phyloP scores from a whole-genome alignment of 2,329 filamentous ascomycete species.

The Monosporascus sp. region DNA sequence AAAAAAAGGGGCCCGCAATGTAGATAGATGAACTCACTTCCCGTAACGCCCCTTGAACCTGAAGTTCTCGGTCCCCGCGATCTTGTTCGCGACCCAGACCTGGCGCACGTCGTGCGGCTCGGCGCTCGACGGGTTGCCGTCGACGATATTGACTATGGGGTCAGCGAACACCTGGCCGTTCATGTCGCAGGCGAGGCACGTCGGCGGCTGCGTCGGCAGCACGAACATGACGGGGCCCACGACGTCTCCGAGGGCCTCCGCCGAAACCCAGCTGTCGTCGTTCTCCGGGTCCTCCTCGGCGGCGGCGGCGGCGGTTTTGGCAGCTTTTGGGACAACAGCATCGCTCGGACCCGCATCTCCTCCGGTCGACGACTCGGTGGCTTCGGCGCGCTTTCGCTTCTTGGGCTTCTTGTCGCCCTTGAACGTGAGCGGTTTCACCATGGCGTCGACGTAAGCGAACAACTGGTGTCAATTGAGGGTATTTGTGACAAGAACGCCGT shows the following conservation, averaged over 20 bases:
- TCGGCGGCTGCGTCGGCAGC: constrained; percentile 67
- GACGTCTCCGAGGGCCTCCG: constrained; percentile 69
- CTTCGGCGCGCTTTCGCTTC: constrained; percentile 72
- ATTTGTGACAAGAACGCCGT: no score
- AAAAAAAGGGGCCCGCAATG: neutral
- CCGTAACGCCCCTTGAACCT: constrained; percentile 90
- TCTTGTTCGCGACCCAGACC: constrained; percentile 86
- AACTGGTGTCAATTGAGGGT: no score
- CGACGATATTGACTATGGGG: constrained; percentile 80
- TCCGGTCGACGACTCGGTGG: constrained; percentile 37
- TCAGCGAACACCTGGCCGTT: constrained; percentile 82
- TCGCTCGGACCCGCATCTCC: constrained; percentile 30
- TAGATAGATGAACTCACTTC: constrained; percentile 46
- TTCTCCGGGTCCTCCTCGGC: constrained; percentile 39
- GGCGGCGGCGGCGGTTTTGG: constrained; percentile 21
- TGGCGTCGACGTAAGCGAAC: constrained; percentile 31
- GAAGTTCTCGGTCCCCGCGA: constrained; percentile 75
- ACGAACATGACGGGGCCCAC: constrained; percentile 79
- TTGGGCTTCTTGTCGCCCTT: constrained; percentile 96
- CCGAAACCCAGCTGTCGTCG: constrained; percentile 90
- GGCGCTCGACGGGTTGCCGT: constrained; percentile 73
- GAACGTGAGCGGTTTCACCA: constrained; percentile 89
- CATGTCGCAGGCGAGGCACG: constrained; percentile 78
- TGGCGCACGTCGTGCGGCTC: constrained; percentile 95
- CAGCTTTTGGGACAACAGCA: no score